Base-by-base conservation (phyloP, 192 early-diverging fungal genomes). In the Coemansia guatemalensis region DNA sequence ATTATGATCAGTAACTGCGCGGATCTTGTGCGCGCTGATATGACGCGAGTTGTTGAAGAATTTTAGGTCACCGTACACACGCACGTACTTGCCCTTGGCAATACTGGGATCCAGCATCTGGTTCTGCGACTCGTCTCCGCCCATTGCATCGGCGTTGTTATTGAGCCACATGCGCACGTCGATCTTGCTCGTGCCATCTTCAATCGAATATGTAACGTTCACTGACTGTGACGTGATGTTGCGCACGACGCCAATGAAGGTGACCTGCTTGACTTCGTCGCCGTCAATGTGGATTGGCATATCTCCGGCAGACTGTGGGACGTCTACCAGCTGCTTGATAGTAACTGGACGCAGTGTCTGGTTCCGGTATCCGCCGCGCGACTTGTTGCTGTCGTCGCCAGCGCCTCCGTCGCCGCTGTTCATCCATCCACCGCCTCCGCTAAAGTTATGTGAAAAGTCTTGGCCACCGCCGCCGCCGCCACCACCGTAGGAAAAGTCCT, bases 301-400 rank as follows among this genome's bases (percentile, higher is more conserved):
- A 51, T 94, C 92, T 17, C 74, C 66, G 21, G 83, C 68, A 6
- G 74, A 63, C 35, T 81, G 68, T 0, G 69, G 67, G 5, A 85
- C 78, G 18, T 71, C 68, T 6, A 72, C 25, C 8, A 96, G 71
- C 70, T 92, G 91, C 68, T 90, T 91, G 69, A 94, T 87, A 14
- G 92, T 92, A 21, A 96, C 89, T 20, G 92, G 92, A 21, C 91
- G 86, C 14, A 94, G 81, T 1, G 88, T 85, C 56, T 93, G 88
- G 65, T 73, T 70, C 60, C 64, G 65, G 59, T 72, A 71, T 21
- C 81, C 81, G 32, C 81, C 81, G 20, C 80, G 80, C 51, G 60
- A 29, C 59, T 73, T 73, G 67, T 58, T 69, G 58, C 68, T 61
- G 20, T 78, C 75, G 48, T 69, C 70, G 35, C 61, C 77, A 22